Evolutionary conservation across 1,139 yeast species (phyloP).

Genomic region (Pichia sp.): DNA sequence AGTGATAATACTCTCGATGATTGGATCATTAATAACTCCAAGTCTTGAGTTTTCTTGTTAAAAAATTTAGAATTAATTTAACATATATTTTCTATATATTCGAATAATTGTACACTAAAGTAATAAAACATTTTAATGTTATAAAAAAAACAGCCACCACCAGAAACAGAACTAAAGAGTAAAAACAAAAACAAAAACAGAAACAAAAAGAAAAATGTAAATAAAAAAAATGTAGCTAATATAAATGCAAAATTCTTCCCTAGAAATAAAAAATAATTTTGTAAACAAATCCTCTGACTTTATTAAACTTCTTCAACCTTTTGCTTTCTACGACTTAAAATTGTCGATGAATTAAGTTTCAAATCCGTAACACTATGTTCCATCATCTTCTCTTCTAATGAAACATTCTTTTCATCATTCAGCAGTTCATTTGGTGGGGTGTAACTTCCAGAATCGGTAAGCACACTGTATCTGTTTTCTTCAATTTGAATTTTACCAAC

Average conservation of each 20-base stretch:
- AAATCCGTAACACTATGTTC: constrained; percentile 37
- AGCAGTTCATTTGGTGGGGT: not conserved
- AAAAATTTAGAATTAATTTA: too few relatives aligned
- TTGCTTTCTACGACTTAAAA: constrained; percentile 48
- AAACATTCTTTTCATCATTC: not conserved
- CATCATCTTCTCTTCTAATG: constrained; percentile 11
- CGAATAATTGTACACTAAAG: too few relatives aligned
- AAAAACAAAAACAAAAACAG: too few relatives aligned
- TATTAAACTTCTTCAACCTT: not conserved
- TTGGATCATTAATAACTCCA: constrained; percentile 10
- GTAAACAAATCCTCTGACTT: not conserved
- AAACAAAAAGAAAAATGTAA: not conserved
- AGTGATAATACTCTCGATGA: constrained; percentile 27
- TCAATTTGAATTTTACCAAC: constrained; percentile 2
- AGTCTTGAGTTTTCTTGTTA: too few relatives aligned
- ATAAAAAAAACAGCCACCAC: too few relatives aligned
- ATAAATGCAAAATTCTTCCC: too few relatives aligned
- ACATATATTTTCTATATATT: not conserved
- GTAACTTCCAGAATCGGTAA: constrained; percentile 5
- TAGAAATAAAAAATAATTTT: too few relatives aligned
- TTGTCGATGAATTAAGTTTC: constrained; percentile 53
- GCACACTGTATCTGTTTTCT: not conserved
- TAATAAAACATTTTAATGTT: too few relatives aligned
- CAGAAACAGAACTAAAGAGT: too few relatives aligned
- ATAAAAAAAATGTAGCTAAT: too few relatives aligned